Evolutionary conservation across 257 asterid species (phyloP), one percentile per base, ranked within the genome.

Genomic region (Nicotiana tomentosiformis): DNA sequence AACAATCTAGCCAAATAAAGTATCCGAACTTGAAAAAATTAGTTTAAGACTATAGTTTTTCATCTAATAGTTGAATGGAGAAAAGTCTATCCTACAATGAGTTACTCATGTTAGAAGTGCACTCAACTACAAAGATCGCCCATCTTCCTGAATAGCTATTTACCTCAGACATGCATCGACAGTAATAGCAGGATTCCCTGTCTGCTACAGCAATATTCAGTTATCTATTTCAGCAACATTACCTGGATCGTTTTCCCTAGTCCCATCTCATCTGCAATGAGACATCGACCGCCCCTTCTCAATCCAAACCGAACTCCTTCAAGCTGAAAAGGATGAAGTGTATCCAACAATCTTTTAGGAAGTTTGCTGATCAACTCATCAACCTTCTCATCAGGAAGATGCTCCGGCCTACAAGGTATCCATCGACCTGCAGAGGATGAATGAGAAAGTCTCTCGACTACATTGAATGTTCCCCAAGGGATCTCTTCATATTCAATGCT

Each of bases 261-360:
- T 61, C 99, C 99, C 99, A 96, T 96, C 88, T 96, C 99, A 90
- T 96, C 99, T 0, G 98, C 99, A 83, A 96, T 91, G 82, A 96
- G 97, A 84, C 99, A 96, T 79, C 97, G 87, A 78, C 99, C 99
- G 64, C 99, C 99, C 89, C 99, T 90, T 81, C 95, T 89, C 78
- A 96, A 80, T 70, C 94, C 99, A 88, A 94, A 96, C 39, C 93
- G 92, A 82, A 96, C 89, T 68, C 99, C 99, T 39, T 96, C 98
- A 78, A 93, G 90, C 89, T 96, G 99, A 87, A 94, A 96, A 80
- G 99, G 99, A 17, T 94, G 88, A 62, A 96, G 84, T 23, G 92
- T 77, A 78, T 87, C 89, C 74, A 88, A 84, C 89, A 96, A 84
- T 23, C 85, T 65, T 83, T 90, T 86, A 1, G 99, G 98, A 67